A percentile compares a stretch with the other conserved stretches of the same genome.
phyloP scores from a whole-genome alignment of 2,329 filamentous ascomycete species.

The Aureobasidium mangrovei region DNA sequence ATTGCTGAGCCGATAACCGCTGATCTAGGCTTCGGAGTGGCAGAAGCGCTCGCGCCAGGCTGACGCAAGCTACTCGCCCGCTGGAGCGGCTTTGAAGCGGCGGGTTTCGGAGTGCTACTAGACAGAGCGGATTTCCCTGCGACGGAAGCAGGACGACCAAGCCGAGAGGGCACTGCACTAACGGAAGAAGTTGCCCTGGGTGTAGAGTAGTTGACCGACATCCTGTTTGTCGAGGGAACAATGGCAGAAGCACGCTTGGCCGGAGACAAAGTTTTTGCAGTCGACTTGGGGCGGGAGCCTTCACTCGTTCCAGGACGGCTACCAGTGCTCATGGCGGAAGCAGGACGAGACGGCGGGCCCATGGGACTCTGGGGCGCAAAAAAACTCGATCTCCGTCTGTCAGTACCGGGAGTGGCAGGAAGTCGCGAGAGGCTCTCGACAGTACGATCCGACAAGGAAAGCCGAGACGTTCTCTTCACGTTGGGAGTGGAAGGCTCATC shows the following conservation, averaged over 20 bases:
- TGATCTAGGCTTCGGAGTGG: conserved; percentile 8
- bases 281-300: conserved; percentile 25
- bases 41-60: background rate
- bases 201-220: background rate
- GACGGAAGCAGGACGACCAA: background rate
- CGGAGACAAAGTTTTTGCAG: conserved; percentile 25
- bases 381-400: conserved; percentile 60
- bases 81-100: conserved; percentile 3
- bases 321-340: conserved; percentile 50
- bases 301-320: conserved; percentile 41
- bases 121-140: background rate
- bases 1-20: conserved; percentile 3
- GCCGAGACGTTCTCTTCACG: conserved; percentile 33
- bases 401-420: conserved; percentile 65
- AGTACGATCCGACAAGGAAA: conserved; percentile 71
- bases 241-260: conserved; percentile 27
- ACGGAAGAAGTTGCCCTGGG: background rate
- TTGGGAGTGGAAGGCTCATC: conserved; percentile 17
- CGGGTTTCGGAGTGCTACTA: conserved; percentile 19
- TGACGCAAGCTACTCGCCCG: conserved; percentile 8
- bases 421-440: conserved; percentile 74
- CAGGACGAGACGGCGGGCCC: conserved; percentile 53
- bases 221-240: conserved; percentile 23
- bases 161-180: background rate
- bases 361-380: conserved; percentile 57